Base-by-base conservation (phyloP, 2,329 filamentous ascomycete genomes). In the Ceratocystis cubensis region DNA sequence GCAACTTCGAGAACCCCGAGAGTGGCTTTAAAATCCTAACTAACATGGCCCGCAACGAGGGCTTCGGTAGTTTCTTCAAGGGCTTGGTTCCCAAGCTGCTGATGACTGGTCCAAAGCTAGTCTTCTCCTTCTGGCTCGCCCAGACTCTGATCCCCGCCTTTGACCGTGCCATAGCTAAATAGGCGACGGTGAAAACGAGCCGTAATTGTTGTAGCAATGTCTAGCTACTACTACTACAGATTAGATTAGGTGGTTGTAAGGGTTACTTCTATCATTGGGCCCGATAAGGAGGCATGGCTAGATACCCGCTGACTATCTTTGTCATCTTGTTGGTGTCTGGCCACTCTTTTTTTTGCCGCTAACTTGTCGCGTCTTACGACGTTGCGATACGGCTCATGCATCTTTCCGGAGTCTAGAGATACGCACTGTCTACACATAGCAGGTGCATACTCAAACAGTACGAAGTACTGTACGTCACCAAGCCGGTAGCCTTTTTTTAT, bases 101-200 rank as follows among this genome's bases (percentile, higher is more conserved):
- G 73, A 99, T 99, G 94, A 99, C 94, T 17, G 95, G 94, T 28
- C 94, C 94, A 70, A 99, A 99, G 84, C 84, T 99, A 69, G 94
- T 97, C 70, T 99, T 99, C 82, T 96, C 92, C 69, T 99, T 99
- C 86, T 99, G 94, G 94, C 85, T 99, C 74, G 94, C 94, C 67
- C 94, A 99, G 82, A 97, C 94, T 37, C 81, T 99, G 73, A 99
- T 99, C 74, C 94, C 94, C 64, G 88, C 91, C 48, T 97, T 97
- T 76, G 89, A 85, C 71, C 75, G 71, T 67, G 77, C 77, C 70
- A 72, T 82, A 67, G 74, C 73, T 68, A 74, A 74, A 71, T 75
- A 73, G 71, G 70, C 65, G 64, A 46, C 20, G 25, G 25, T 8
- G 10, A 3, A 53, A 25, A 8, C 48, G 48, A 53, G 10, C 37